Percentiles rank a stretch among this genome's conserved stretches.
Evolutionary conservation across 495 filamentous ascomycete species (phyloP).

Genomic region (Parmelia sp.): DNA sequence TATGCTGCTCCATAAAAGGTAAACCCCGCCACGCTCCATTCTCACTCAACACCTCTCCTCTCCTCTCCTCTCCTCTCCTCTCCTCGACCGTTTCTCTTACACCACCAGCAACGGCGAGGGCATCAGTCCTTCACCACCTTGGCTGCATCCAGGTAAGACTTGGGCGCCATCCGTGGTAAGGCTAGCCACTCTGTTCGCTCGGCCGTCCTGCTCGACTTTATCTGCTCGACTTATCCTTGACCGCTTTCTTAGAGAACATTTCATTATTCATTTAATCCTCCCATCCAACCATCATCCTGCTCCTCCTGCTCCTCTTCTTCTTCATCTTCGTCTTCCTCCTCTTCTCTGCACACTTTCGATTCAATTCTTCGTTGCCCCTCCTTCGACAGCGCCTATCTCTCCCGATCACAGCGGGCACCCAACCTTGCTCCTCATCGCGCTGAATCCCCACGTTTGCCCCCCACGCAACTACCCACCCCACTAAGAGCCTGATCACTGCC

Average conservation of each 20-base stretch:
- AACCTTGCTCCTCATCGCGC: not conserved
- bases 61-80: not conserved
- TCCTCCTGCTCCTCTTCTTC: too few species aligned
- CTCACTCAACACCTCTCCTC: too few species aligned
- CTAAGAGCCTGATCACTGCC: not conserved
- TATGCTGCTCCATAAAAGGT: too few species aligned
- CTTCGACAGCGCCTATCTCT: not conserved
- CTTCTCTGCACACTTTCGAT: not conserved
- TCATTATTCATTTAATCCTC: not conserved
- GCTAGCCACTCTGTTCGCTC: conserved; percentile 2
- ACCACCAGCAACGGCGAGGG: not conserved
- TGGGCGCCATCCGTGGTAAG: conserved; percentile 1
- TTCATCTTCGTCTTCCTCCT: not conserved
- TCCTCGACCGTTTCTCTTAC: not conserved
- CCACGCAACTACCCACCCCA: not conserved
- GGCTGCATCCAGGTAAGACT: conserved; percentile 2
- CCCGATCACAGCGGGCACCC: not conserved
- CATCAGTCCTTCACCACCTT: not conserved
- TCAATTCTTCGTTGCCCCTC: too few species aligned
- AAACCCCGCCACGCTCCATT: not conserved
- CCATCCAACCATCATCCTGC: not conserved
- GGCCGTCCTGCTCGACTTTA: not conserved
- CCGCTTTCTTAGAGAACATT: not conserved
- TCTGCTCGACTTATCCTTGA: not conserved
- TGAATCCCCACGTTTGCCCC: not conserved